Evolutionary conservation across 306 rosid species (phyloP).

Genomic region (Vigna radiata): DNA sequence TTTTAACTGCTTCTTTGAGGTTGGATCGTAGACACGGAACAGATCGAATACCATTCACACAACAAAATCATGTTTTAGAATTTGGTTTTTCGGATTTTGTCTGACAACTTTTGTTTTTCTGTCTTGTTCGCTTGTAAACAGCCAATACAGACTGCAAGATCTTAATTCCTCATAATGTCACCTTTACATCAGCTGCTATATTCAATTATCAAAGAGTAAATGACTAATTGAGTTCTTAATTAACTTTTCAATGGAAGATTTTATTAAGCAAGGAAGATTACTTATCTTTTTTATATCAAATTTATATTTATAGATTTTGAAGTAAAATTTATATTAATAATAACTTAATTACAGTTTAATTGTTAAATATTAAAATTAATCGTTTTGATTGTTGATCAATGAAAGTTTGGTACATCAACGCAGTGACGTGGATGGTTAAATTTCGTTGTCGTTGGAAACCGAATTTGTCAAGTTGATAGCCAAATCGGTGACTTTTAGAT

Average conservation of each 20-base stretch:
- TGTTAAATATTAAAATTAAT: too few species aligned
- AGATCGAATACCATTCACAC: constrained; percentile 41
- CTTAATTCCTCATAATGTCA: neutral
- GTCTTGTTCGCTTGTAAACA: neutral
- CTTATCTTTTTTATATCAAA: too few species aligned
- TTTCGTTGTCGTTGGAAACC: neutral
- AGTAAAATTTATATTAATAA: too few species aligned
- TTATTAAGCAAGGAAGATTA: too few species aligned
- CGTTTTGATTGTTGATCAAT: too few species aligned
- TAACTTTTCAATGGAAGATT: too few species aligned
- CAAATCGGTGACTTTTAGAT: neutral
- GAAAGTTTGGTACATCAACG: too few species aligned
- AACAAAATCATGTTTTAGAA: neutral
- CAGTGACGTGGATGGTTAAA: neutral
- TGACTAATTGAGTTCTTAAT: too few species aligned
- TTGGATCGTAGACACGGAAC: neutral
- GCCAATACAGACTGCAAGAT: too few species aligned
- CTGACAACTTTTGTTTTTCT: neutral
- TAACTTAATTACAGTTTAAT: too few species aligned
- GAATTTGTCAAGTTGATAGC: neutral
- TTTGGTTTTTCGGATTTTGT: neutral
- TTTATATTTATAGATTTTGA: too few species aligned
- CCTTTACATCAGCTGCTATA: neutral
- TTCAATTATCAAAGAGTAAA: too few species aligned
- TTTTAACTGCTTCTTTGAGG: neutral